Evolutionary conservation across 345 rosid genomes (phyloP), one percentile per base, ranked within the genome.

Genomic region (Citrus cavaleriei): DNA sequence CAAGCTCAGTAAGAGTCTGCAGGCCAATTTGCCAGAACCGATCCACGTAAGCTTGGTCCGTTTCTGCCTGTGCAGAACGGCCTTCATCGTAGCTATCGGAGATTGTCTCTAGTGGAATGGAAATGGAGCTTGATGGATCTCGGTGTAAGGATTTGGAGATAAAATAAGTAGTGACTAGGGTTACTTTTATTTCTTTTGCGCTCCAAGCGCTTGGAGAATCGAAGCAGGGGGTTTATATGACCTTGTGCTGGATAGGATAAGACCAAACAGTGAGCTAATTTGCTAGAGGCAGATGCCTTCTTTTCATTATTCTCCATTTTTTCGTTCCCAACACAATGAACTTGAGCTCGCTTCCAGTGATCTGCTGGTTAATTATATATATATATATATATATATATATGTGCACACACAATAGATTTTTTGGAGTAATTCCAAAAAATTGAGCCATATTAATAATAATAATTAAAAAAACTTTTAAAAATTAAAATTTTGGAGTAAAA

Each of bases 71-170:
- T 0, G 7, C 37, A 19, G 5, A 8, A 14, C 87, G 81, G 0
- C 87, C 81, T 6, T 82, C 79, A 42, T 88, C 90, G 27, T 67
- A 84, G 40, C 90, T 87, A 12, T 88, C 90, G 3, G 88, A 88
- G 24, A 85, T 82, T 25, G 86, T 77, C n/a, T 85, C 85, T 25
- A 84, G 38, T 13, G 65, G 54, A 5, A 84, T 55, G 10, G 71
- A 40, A 7, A 84, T 61, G 10, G 71, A 40, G 72, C 24, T 10
- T 24, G 35, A 58, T 9, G 83, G 65, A 14, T 74, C 34, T 24
- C 21, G 32, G 10, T 76, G 77, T 57, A 80, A 73, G 75, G 77
- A 27, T 25, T 67, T 62, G 83, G 58, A 61, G 28, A 80, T 70
- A 76, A 68, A 77, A 13, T 40, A 72, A n/a, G 86, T 81, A 21